A percentile compares a stretch with the other conserved stretches of the same genome.
Evolutionary conservation across 2,329 filamentous ascomycete species (phyloP).

Genomic region (Xylaria sp.): DNA sequence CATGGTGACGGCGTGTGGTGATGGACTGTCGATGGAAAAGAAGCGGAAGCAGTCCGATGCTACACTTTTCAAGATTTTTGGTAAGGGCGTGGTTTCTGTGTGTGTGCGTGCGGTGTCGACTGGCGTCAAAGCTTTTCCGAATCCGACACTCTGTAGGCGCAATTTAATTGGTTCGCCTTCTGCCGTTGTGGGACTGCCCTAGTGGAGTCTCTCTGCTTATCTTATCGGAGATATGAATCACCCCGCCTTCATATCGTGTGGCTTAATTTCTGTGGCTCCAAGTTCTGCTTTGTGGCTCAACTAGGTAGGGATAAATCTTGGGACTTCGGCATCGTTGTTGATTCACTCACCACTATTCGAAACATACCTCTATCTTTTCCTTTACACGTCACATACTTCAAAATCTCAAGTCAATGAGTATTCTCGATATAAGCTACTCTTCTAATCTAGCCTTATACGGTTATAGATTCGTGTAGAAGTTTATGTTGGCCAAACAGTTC

Average conservation of each 20-base stretch:
- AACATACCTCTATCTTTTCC: background rate
- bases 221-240: conserved; percentile 21
- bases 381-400: background rate
- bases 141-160: conserved; percentile 4
- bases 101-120: conserved; percentile 26
- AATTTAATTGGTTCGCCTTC: conserved; percentile 28
- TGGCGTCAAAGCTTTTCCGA: conserved; percentile 31
- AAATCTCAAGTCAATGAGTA: too few relatives aligned
- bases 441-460: too few relatives aligned
- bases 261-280: conserved; percentile 18
- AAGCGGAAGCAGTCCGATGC: conserved; percentile 27
- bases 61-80: conserved; percentile 33
- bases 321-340: too few relatives aligned
- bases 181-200: conserved; percentile 22
- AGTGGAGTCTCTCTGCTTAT: conserved; percentile 26
- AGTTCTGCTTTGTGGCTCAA: conserved; percentile 13
- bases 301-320: background rate
- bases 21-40: conserved; percentile 30
- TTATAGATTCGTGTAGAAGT: too few relatives aligned
- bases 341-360: background rate
- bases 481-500: too few relatives aligned
- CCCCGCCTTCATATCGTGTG: conserved; percentile 25
- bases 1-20: conserved; percentile 30
- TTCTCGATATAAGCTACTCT: too few relatives aligned
- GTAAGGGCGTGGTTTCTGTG: conserved; percentile 29